Evolutionary conservation across 345 rosid genomes (phyloP).

Genomic region (Lepidium sativum): DNA sequence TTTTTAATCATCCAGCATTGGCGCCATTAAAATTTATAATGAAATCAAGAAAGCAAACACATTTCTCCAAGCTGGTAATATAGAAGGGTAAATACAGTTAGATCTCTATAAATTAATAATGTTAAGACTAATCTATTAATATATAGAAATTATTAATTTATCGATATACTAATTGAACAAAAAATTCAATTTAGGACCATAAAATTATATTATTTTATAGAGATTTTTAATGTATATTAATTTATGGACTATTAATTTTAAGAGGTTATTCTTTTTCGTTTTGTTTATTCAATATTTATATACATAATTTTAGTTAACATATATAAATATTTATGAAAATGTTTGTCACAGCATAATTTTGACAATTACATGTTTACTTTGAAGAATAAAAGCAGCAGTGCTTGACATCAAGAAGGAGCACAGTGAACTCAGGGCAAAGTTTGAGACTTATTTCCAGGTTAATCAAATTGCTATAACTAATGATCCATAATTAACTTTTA

Average conservation of each 20-base stretch:
- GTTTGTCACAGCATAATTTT: background rate
- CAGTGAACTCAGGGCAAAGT: slow-evolving; percentile 20
- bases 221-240: too few species aligned
- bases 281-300: too few species aligned
- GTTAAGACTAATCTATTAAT: too few species aligned
- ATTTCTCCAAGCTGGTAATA: slow-evolving; percentile 11
- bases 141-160: too few species aligned
- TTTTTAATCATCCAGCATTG: slow-evolving; percentile 1
- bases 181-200: too few species aligned
- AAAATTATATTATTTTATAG: too few species aligned
- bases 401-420: slow-evolving; percentile 18
- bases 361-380: background rate
- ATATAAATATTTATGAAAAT: background rate
- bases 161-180: too few species aligned
- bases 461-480: background rate
- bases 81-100: slow-evolving; percentile 14
- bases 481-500: background rate
- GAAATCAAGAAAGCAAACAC: slow-evolving; percentile 15
- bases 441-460: slow-evolving; percentile 23
- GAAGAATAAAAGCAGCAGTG: slow-evolving; percentile 12
- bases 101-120: too few species aligned
- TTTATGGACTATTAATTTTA: too few species aligned
- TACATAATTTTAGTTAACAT: background rate
- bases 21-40: slow-evolving; percentile 1
- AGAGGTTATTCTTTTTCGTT: too few species aligned